Conservation (phyloP, 208 protist species). For the Novymonas esmeraldas region DNA sequence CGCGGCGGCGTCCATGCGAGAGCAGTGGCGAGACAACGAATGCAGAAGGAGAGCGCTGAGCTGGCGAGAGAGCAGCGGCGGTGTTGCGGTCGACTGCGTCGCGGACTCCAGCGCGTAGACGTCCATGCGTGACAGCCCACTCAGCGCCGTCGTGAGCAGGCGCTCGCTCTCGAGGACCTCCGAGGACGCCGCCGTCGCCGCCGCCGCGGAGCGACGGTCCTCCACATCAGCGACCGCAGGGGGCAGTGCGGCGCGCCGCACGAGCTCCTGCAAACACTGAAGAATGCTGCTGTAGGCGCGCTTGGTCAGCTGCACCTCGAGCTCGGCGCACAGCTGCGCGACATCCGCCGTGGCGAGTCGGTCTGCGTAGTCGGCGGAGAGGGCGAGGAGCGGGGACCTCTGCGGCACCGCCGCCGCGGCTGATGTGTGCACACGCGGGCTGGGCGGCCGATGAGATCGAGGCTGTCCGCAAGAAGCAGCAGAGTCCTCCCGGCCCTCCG, state of each 20-base stretch:
- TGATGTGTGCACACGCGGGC: too few relatives aligned
- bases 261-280: constrained; percentile 59
- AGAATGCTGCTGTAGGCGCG: constrained; percentile 47
- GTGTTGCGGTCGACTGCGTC: constrained; percentile 14
- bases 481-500: neutral
- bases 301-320: constrained; percentile 36
- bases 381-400: neutral
- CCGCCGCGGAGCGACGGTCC: too few relatives aligned
- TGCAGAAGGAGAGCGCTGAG: constrained; percentile 36
- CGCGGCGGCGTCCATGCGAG: constrained; percentile 27
- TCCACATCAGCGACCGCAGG: too few relatives aligned
- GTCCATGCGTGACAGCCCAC: constrained; percentile 10
- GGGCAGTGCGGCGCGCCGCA: neutral
- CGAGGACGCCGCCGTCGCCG: too few relatives aligned
- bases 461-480: too few relatives aligned
- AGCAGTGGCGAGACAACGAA: constrained; percentile 44
- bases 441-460: too few relatives aligned
- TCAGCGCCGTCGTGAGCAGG: constrained; percentile 9
- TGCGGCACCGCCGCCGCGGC: too few relatives aligned
- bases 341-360: constrained; percentile 26
- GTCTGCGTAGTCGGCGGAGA: constrained; percentile 37
- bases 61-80: constrained; percentile 21
- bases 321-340: constrained; percentile 30
- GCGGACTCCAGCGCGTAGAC: constrained; percentile 31
- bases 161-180: neutral